Evolutionary conservation across 1,284 basidiomycete species (phyloP), one percentile per base, ranked within the genome.

Genomic region (Meripilus lineatus): DNA sequence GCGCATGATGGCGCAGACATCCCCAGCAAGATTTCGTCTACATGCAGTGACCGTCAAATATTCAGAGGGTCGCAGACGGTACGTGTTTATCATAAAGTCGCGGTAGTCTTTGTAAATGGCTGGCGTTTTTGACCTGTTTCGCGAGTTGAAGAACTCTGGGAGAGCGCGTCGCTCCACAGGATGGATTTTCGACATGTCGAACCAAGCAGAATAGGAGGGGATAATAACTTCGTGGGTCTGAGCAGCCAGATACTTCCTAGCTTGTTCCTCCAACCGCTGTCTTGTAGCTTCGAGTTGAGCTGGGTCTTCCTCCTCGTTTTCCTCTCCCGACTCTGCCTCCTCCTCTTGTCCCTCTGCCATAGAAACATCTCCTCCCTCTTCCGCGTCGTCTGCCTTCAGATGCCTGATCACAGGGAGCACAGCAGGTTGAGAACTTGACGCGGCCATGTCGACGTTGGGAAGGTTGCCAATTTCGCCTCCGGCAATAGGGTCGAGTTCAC

Each of bases 1-100:
- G 42, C 96, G 82, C 94, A 98, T 97, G 61, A 99, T 92, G 21
- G 93, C 93, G 60, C 96, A 97, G 7, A 99, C 95, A 63, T 99
- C 95, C 45, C 96, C 96, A 3, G 95, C 95, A 49, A 99, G 67
- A 66, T 99, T 99, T 51, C 96, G 73, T 57, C 95, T 69, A 62
- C 95, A 99, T 1, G 95, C 95, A 2, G 95, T 99, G 49, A 99
- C 92, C 6, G 96, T 99, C 46, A 99, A 77, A 61, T 99, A 99
- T 65, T 99, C 95, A 33, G 81, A 81, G 1, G 95, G 96, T 51
- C 96, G 81, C 39, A 99, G 75, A 34, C 95, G 78, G 68, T 98
- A 99, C 3, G 95, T 95, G 71, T 99, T 97, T 66, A 99, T 83
- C 93, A 99, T 99, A 58, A 99, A 99, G 74, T 99, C 95, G 50